Evolutionary conservation across 2,329 filamentous ascomycete genomes (phyloP), one percentile per base, ranked within the genome.

Genomic region (Fusarium napiforme): DNA sequence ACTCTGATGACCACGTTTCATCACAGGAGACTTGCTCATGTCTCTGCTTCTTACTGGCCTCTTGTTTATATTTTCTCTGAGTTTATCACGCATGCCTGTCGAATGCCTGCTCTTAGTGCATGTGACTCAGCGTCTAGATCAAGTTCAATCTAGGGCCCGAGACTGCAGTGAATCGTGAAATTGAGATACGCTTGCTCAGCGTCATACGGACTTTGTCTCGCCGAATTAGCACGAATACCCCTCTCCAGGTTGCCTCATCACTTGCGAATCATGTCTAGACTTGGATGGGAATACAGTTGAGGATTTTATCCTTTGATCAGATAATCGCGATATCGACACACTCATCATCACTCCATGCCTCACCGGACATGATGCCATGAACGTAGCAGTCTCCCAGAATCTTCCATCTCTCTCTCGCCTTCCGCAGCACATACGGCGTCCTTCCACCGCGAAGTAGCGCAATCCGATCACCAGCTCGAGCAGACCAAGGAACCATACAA

Each of bases 351-450:
- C n/a, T 28, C 63, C 63, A 66, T 0, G 28, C 58, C 47, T 66
- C 58, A 1, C 58, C 58, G 18, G 50, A 63, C 58, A 63, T 66
- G 4, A 66, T 49, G 1, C 63, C 58, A 49, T 66, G 58, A 4
- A 63, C 63, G 21, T 66, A 63, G 2, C 63, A 63, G 10, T 66
- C 63, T 8, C 47, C 63, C n/a, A 66, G 5, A 21, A 66, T 63
- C 36, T 5, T 63, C 63, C 63, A 66, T 21, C 34, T 45, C 4
- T 56, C 16, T 0, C 63, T 23, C 4, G 18, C 23, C n/a, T 46
- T 56, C 2, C 49, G 30, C 8, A 66, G 9, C 9, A 66, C 59
- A 26, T 37, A 66, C 2, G 63, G 63, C 2, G 63, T 56, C 12
- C 46, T 63, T 2, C 59, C 63, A 0, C 47, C 40, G 3, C 36